Evolutionary conservation across 2,329 filamentous ascomycete genomes (phyloP), one percentile per base, ranked within the genome.

Genomic region (Dactylellina leptospora): DNA sequence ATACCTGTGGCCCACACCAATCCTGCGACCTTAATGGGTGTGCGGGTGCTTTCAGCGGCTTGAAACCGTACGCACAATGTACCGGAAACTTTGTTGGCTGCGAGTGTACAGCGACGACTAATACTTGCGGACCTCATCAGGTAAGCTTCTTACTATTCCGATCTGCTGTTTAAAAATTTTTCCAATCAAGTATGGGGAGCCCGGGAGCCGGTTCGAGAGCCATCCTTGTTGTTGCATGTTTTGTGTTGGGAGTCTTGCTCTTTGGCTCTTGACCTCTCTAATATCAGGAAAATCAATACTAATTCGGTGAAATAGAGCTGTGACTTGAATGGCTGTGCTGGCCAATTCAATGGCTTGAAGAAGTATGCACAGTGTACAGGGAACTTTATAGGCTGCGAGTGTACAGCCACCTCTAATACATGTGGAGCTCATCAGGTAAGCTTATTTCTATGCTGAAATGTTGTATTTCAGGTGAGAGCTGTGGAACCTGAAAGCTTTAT

Each of bases 401-500:
- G 33, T 38, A 38, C 33, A 38, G 33, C 33, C 30, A 59, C 55
- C 2, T 28, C 25, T 28, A 30, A 28, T 22, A 54, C 28, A 13
- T 54, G 50, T 33, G 38, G 38, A 25, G 40, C 55, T 4, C 40
- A 11, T 27, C 55, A 20, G 33, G 33, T 38, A 38, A 38, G 33
- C 33, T 38, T 38, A 38, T 38, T 38, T 38, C 33, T 38, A 38
- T 38, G 33, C 33, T 13, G 51, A 42, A 59, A 27, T 36, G 40
- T 10, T 59, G 55, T 48, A 44, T 47, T 11, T 27, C 55, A 11
- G 55, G 55, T 48, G 55, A 44, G 25, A 47, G 55, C 42, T 42
- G 40, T 20, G 55, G 55, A 38, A 38, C 40, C n/a, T 59, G 28
- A 11, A 44, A 59, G 20, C 8, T 47, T 18, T 42, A 45, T 48